Conservation (phyloP, 495 filamentous ascomycete genomes). For the Cenococcum geophilum region DNA sequence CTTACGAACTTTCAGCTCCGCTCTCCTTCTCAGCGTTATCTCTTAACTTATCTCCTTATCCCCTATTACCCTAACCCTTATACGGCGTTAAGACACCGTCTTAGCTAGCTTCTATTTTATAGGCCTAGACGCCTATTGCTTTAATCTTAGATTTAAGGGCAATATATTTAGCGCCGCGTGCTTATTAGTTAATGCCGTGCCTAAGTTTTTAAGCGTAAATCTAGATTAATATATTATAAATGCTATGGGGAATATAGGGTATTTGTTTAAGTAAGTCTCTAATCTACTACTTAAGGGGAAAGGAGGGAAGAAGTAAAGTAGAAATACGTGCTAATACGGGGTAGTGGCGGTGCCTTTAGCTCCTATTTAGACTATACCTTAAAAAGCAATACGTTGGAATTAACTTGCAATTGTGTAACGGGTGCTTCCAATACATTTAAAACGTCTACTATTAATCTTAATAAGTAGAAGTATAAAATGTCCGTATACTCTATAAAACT, state of each 20-base stretch:
- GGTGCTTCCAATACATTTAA: not conserved
- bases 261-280: no score
- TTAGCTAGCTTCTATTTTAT: not conserved
- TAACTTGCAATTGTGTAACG: not conserved
- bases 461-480: no score
- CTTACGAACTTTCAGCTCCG: no score
- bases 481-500: not conserved
- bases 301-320: not conserved
- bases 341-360: no score
- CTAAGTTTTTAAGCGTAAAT: not conserved
- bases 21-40: no score
- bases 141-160: not conserved
- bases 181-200: no score
- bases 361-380: no score
- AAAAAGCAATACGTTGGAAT: not conserved
- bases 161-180: not conserved
- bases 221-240: not conserved
- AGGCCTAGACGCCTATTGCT: no score
- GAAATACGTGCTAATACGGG: no score
- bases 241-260: not conserved
- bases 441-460: no score
- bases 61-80: not conserved
- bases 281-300: not conserved
- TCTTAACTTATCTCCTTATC: no score
- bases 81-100: not conserved